Evolutionary conservation across 140 eudicot species (phyloP).

Genomic region (Artemisia princeps): DNA sequence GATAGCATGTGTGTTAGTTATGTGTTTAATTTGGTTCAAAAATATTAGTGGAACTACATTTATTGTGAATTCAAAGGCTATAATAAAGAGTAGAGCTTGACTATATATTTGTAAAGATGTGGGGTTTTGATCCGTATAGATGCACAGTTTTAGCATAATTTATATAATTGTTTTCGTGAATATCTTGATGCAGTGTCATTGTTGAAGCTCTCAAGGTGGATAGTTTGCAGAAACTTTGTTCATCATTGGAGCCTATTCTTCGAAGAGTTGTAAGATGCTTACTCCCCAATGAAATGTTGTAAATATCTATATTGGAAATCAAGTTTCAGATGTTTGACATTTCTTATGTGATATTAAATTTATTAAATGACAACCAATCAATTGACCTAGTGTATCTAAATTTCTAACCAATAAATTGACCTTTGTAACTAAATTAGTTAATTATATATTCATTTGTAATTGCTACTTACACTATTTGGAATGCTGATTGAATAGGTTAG

Average conservation of each 20-base stretch:
- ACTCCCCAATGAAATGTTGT: conserved; percentile 23
- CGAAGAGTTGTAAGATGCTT: conserved; percentile 92
- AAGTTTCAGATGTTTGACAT: conserved; percentile 2
- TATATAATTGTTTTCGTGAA: conserved; percentile 1
- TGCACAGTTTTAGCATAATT: conserved; percentile 6
- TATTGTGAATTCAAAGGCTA: no score
- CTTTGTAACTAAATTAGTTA: neutral
- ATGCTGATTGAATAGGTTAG: conserved; percentile 59
- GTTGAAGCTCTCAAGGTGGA: conserved; percentile 97
- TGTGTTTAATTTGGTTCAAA: no score
- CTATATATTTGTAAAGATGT: conserved; percentile 15
- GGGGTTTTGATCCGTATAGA: neutral
- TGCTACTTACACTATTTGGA: conserved; percentile 9
- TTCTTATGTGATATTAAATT: conserved; percentile 12
- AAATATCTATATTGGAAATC: neutral
- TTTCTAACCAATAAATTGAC: neutral
- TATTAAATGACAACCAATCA: conserved; percentile 4
- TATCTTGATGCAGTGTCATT: conserved; percentile 74
- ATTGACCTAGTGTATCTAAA: neutral
- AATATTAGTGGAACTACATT: no score
- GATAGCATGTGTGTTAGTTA: conserved; percentile 1
- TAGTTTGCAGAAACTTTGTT: conserved; percentile 94
- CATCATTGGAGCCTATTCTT: conserved; percentile 94
- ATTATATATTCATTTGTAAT: conserved; percentile 4
- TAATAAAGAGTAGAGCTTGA: neutral